phyloP scores from a whole-genome alignment of 768 basidiomycete genomes.

The Suillus discolor region DNA sequence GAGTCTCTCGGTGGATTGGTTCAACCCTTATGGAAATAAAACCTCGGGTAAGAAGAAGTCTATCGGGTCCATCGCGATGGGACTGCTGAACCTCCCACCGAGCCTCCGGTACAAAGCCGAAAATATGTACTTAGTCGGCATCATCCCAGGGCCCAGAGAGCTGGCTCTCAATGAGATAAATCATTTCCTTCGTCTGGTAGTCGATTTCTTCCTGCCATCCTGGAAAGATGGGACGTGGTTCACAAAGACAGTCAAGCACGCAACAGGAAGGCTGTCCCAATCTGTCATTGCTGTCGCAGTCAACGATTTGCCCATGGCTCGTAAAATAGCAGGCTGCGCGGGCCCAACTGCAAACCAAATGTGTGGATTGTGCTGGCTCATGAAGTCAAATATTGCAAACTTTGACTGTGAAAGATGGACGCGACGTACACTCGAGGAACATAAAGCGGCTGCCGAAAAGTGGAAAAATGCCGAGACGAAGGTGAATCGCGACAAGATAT shows the following conservation, averaged over 20 bases:
- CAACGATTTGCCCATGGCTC: constrained; percentile 33
- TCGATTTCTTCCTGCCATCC: constrained; percentile 33
- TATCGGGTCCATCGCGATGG: constrained; percentile 18
- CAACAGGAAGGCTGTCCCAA: constrained; percentile 28
- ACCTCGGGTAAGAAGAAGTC: constrained; percentile 19
- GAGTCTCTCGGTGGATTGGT: constrained; percentile 30
- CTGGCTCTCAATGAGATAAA: constrained; percentile 34
- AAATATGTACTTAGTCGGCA: constrained; percentile 39
- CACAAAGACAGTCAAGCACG: constrained; percentile 21
- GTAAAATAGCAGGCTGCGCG: constrained; percentile 21
- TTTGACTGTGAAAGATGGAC: constrained; percentile 31
- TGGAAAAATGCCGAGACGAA: constrained; percentile 26
- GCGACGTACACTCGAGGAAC: constrained; percentile 14
- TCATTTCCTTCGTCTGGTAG: constrained; percentile 34
- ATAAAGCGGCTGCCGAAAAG: constrained; percentile 16
- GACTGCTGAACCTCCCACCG: constrained; percentile 25
- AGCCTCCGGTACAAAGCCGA: constrained; percentile 20
- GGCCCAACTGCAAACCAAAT: constrained; percentile 14
- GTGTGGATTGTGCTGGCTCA: too few relatives aligned
- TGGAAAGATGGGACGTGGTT: constrained; percentile 35
- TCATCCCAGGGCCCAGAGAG: constrained; percentile 40
- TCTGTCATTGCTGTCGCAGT: constrained; percentile 25
- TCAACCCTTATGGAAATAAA: constrained; percentile 28
- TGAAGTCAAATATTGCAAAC: too few relatives aligned
- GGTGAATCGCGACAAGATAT: constrained; percentile 16